phyloP scores from a whole-genome alignment of 1,139 yeast genomes.

The Pichia sp. region DNA sequence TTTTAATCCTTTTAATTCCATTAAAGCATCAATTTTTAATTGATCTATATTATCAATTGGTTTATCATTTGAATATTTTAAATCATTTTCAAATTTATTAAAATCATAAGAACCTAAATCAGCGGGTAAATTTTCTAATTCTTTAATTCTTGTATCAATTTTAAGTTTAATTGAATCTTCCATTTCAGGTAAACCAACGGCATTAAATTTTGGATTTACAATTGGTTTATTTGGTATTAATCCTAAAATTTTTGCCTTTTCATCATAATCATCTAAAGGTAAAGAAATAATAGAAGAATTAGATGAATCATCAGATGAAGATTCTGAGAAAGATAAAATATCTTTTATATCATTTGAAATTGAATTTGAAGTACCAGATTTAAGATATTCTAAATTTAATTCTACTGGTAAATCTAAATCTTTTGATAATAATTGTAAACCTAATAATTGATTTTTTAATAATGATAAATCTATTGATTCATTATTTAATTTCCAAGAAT shows the following conservation, averaged over 20 bases:
- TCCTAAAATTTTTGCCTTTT: constrained; percentile 31
- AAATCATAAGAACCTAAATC: constrained; percentile 51
- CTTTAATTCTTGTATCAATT: constrained; percentile 63
- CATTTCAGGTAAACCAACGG: constrained; percentile 48
- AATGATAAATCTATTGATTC: constrained; percentile 41
- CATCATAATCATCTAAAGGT: constrained; percentile 24
- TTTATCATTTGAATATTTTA: constrained; percentile 48
- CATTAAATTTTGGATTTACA: constrained; percentile 62
- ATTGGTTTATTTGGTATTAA: constrained; percentile 42
- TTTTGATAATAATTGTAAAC: constrained; percentile 68
- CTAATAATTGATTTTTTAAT: constrained; percentile 62
- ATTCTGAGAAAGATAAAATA: neutral
- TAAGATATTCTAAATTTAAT: constrained; percentile 25
- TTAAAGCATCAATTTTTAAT: constrained; percentile 48
- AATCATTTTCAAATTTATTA: constrained; percentile 49
- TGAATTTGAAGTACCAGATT: constrained; percentile 5
- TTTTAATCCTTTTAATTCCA: constrained; percentile 79
- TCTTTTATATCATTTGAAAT: neutral
- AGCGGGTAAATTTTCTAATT: constrained; percentile 55
- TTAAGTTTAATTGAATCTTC: constrained; percentile 51
- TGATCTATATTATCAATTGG: constrained; percentile 44
- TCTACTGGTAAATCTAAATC: constrained; percentile 66
- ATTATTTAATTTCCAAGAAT: constrained; percentile 20
- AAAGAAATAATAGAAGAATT: constrained; percentile 1
- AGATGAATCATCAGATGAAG: neutral